phyloP scores from a whole-genome alignment of 805 yeast genomes.

The Kurtzmaniella cleridarum region DNA sequence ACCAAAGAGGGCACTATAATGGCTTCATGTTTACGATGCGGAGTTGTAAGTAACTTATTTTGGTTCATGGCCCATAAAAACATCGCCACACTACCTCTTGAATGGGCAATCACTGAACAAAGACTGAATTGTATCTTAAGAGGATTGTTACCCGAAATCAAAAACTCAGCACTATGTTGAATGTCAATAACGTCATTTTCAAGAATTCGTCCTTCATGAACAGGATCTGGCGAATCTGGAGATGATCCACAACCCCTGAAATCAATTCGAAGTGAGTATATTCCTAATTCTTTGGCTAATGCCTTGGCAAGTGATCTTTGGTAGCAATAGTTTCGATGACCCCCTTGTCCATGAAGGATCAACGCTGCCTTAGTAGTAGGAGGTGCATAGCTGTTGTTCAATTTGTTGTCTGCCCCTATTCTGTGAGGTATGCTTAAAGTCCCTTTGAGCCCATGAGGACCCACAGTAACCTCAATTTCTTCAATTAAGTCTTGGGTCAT shows the following conservation, averaged over 20 bases:
- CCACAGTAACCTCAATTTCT: conserved; percentile 31
- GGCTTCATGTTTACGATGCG: conserved; percentile 23
- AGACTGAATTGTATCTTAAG: conserved; percentile 41
- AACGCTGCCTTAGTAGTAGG: conserved; percentile 50
- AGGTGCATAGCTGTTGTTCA: conserved; percentile 26
- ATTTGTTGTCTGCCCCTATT: conserved; percentile 17
- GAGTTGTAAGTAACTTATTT: conserved; percentile 23
- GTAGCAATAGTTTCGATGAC: conserved; percentile 77
- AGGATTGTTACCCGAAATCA: conserved; percentile 27
- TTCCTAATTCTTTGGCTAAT: conserved; percentile 55
- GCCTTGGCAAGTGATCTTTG: conserved; percentile 57
- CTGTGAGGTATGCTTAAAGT: conserved; percentile 36
- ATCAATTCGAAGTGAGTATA: conserved; percentile 70
- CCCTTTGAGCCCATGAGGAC: conserved; percentile 27
- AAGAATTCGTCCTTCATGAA: conserved; percentile 49
- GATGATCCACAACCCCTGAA: conserved; percentile 85
- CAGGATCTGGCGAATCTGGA: conserved; percentile 37
- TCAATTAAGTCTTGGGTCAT: conserved; percentile 13
- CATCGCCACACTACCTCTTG: conserved; percentile 75
- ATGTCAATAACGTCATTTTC: conserved; percentile 67
- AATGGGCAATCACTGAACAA: conserved; percentile 66
- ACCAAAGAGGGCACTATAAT: conserved; percentile 58
- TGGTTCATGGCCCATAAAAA: conserved; percentile 61
- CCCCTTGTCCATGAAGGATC: conserved; percentile 79
- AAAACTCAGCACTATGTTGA: conserved; percentile 30